Base-by-base conservation (phyloP, 306 rosid species). In the Trifolium subterraneum region DNA sequence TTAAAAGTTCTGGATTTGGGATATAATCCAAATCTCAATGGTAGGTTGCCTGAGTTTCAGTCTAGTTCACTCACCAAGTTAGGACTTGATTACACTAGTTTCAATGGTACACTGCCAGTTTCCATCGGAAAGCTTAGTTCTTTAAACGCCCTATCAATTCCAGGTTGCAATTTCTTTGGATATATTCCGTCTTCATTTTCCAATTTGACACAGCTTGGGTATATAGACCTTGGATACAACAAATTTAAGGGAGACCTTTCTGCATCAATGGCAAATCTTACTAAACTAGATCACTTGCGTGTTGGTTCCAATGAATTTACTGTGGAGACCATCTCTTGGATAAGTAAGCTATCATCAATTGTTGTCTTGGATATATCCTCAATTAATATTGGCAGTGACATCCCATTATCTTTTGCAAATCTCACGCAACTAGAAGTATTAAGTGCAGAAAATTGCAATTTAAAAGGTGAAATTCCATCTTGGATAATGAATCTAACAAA, bases 31-130 rank as follows among this genome's bases (percentile, higher is more conserved):
- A 0, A 79, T 5, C 83, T 87, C 27, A 52, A 0, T 1, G 86
- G 86, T 33, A 29, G 68, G 4, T 60, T 87, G n/a, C 88, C 88
- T 14, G 79, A 71, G 13, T 67, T 82, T 48, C 73, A 52, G 61
- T 60, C 31, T 0, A 56, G 31, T 1, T 51, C 74, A 39, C 22
- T 81, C 3, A 2, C 11, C 55, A 0, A 0, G 7, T 45, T 84
- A 45, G 2, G 0, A 31, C 60, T 84, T n/a, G 9, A 1, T 0
- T 0, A 0, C 2, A 82, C 81, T 8, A 47, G 50, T 66, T 86
- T 86, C 52, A 31, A 20, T 39, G 87, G 87, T 9, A 9, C 71
- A 1, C 18, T 84, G 31, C 84, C 87, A 1, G 7, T 33, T 13
- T 74, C 80, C 5, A 74, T 74, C 38, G 84, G 84, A 80, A 68